These are phyloP conservation scores for Colletotrichum musicola DNA, from an alignment of 2,329 filamentous ascomycete species.

Conservation along the genomic window DNA sequence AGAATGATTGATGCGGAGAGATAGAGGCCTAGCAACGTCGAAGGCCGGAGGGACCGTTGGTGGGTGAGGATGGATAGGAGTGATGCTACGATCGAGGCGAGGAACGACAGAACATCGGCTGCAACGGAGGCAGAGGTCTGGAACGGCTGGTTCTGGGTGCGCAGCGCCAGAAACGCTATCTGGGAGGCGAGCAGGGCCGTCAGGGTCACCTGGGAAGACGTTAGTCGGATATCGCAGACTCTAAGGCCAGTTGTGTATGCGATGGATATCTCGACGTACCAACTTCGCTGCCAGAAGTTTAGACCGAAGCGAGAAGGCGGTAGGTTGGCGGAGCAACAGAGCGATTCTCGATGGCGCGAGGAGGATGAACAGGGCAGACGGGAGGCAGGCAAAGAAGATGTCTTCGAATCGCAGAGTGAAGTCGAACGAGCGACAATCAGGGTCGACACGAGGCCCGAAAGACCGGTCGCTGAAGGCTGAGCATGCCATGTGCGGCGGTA, in stretches of 20 bases:
- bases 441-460: constrained; percentile 43
- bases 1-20: constrained; percentile 40
- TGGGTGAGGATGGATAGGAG: constrained; percentile 42
- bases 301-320: constrained; percentile 16
- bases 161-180: constrained; percentile 39
- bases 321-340: constrained; percentile 10
- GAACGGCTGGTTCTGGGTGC: constrained; percentile 13
- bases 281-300: constrained; percentile 34
- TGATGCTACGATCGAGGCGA: constrained; percentile 33
- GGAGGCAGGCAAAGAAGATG: constrained; percentile 42
- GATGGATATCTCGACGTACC: constrained; percentile 17
- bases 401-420: constrained; percentile 47
- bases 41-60: constrained; percentile 42
- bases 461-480: constrained; percentile 25
- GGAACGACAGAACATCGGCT: constrained; percentile 40
- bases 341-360: constrained; percentile 33
- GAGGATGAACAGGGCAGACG: constrained; percentile 40
- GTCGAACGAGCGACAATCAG: constrained; percentile 45
- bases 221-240: background rate
- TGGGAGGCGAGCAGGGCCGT: constrained; percentile 38
- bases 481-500: constrained; percentile 8
- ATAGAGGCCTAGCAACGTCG: constrained; percentile 43
- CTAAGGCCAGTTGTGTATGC: background rate
- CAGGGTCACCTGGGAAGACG: constrained; percentile 25
- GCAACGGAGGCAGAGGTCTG: constrained; percentile 40